Evolutionary conservation across 352 stramenopile genomes (phyloP), one percentile per base, ranked within the genome.

Genomic region (Pythium dissimile): DNA sequence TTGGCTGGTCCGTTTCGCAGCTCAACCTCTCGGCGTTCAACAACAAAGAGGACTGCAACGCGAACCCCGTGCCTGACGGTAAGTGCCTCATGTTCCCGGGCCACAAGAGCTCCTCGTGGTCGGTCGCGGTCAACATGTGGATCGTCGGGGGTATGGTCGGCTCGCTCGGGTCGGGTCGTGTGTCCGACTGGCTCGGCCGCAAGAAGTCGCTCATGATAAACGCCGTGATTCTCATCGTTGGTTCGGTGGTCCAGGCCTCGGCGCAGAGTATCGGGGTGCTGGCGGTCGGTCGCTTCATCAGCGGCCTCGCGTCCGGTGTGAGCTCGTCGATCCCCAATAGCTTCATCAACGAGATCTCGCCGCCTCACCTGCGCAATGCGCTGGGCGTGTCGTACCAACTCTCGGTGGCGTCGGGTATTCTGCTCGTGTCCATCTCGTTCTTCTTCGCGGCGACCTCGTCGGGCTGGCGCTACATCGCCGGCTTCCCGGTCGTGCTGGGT

Each of bases 91-190:
- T 85, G 64, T 88, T 88, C 53, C 69, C 77, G 15, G 72, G 71
- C 1, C 77, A 86, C 57, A 66, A 75, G 12, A 66, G 72, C 10
- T 49, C 63, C 10, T 41, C 83, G 38, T 89, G 79, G 79, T 81
- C 65, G 10, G 64, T 71, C 16, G 73, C 45, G 23, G 66, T 64
- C 38, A 82, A 84, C 58, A 66, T 66, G 18, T 86, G 75, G 75
- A 78, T 88, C 58, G 67, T 85, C 56, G 75, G 73, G n/a, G 78
- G 66, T 1, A 82, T 82, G 67, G 30, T 80, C 55, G 76, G 77
- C 21, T 65, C 62, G 53, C 64, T 89, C 2, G 46, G 50, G 12
- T 75, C 59, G 32, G 72, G 72, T 16, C 42, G 35, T 18, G 49
- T 77, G 4, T 38, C 73, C 5, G 77, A 87, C 55, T 47, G 55